phyloP scores from a whole-genome alignment of 805 yeast genomes.

The Sungouiozyma intestinalis region DNA sequence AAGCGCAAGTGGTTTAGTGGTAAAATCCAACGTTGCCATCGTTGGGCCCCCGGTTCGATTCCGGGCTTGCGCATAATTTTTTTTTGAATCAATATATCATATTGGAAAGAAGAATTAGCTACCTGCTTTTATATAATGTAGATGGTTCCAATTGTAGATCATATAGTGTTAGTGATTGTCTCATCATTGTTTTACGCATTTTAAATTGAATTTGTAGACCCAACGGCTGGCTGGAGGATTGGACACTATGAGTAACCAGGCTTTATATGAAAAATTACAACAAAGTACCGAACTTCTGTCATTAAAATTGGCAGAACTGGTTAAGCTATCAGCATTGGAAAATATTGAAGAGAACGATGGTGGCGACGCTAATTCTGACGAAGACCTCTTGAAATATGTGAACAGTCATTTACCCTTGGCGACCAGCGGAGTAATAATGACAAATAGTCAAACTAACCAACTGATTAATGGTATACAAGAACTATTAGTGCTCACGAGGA shows the following conservation, averaged over 20 bases:
- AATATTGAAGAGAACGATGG: conserved; percentile 9
- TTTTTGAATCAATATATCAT: too few relatives aligned
- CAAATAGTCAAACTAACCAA: conserved; percentile 24
- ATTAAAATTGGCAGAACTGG: conserved; percentile 21
- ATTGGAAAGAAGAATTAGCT: too few relatives aligned
- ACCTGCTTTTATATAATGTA: neutral
- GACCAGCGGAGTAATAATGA: conserved; percentile 21
- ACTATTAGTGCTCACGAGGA: conserved; percentile 23
- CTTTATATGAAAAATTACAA: conserved; percentile 22
- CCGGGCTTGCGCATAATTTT: conserved; percentile 11
- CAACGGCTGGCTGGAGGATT: neutral
- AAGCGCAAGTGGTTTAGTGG: conserved; percentile 12
- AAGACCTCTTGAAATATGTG: conserved; percentile 1
- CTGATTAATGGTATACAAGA: conserved; percentile 27
- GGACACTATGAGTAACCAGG: conserved; percentile 22
- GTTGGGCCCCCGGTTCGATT: conserved; percentile 14
- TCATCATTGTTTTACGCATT: neutral
- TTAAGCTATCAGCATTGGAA: conserved; percentile 19
- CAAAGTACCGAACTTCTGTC: conserved; percentile 23
- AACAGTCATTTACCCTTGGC: conserved; percentile 17
- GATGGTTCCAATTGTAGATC: neutral
- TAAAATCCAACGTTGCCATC: conserved; percentile 13
- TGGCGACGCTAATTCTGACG: conserved; percentile 7
- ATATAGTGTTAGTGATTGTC: neutral
- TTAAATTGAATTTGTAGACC: neutral